Evolutionary conservation across 805 yeast species (phyloP).

Genomic region (Jamesozyma jinghongensis): DNA sequence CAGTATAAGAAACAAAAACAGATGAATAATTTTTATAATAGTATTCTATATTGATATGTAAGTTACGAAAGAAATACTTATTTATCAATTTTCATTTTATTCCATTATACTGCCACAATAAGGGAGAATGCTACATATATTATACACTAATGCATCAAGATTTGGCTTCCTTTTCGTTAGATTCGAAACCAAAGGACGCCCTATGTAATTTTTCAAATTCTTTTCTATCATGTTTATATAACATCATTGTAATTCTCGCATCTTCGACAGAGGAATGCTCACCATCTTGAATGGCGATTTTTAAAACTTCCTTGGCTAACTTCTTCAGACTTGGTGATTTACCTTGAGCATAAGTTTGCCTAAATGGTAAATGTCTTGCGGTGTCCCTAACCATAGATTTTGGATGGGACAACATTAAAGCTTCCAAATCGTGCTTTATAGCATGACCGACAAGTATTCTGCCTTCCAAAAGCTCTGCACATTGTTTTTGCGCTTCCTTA

Average conservation of each 20-base stretch:
- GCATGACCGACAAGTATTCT: constrained; percentile 79
- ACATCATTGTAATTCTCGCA: constrained; percentile 77
- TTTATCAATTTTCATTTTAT: too few species aligned
- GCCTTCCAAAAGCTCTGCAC: constrained; percentile 43
- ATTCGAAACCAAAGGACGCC: constrained; percentile 1
- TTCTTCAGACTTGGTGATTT: constrained; percentile 67
- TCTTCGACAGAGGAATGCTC: constrained; percentile 86
- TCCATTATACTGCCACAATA: too few species aligned
- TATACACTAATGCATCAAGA: too few species aligned
- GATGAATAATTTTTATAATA: too few species aligned
- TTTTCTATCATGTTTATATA: constrained; percentile 54
- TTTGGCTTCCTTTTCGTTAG: neutral
- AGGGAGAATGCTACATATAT: neutral
- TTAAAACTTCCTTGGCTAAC: constrained; percentile 47
- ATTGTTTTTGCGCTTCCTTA: constrained; percentile 53
- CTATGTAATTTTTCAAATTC: constrained; percentile 46
- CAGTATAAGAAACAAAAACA: too few species aligned
- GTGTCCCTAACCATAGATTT: constrained; percentile 62
- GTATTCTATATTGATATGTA: too few species aligned
- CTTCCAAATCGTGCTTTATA: constrained; percentile 65
- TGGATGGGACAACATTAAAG: constrained; percentile 62
- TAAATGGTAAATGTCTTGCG: constrained; percentile 49
- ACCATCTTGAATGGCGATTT: constrained; percentile 57
- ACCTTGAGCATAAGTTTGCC: constrained; percentile 47
- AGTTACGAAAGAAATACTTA: too few species aligned